Base-by-base conservation (phyloP, 2,329 filamentous ascomycete species). In the Alternaria solani region DNA sequence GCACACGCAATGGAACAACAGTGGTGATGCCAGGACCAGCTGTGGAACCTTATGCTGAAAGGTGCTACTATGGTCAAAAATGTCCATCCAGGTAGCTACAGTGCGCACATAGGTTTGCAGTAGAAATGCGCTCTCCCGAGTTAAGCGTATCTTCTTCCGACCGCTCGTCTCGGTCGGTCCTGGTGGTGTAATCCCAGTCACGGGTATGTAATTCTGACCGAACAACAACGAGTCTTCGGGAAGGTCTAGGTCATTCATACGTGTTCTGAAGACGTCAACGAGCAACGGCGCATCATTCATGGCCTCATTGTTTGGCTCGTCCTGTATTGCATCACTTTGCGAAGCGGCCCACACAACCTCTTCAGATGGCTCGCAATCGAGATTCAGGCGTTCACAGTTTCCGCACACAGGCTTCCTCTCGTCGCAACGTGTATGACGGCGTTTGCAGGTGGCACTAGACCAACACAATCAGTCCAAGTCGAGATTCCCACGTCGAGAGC, bases 31-130 rank as follows among this genome's bases (percentile, higher is more conserved):
- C 3, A 76, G 68, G 5, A 66, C 70, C 5, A 74, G 64, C 16
- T 68, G 71, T 3, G 72, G 70, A 5, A 78, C 63, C 16, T 53
- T 64, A 18, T 75, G 64, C 51, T 78, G 74, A 47, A 77, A 78
- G 5, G 74, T 75, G 36, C 47, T 65, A 6, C 39, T 55, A 41
- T 72, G 70, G 38, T 77, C 75, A 56, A 78, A 74, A 3, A 77
- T 56, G 43, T 77, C 75, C 72, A 77, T 76, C 75, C 74, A 78
- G 2, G 57, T 70, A 7, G 74, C 75, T 11, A 78, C 71, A 4
- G 72, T 77, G 8, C 69, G 65, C 28, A 73, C 66, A 43, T 74
- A 78, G 7, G 68, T 71, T 49, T 77, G 69, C 1, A 78, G 59
- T 1, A 78, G 65, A 25, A 75, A 73, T 1, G 72, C 75, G 18